These are phyloP conservation scores for Amylostereum areolatum DNA, from an alignment of 1,284 basidiomycete species.

Conservation along the genomic window DNA sequence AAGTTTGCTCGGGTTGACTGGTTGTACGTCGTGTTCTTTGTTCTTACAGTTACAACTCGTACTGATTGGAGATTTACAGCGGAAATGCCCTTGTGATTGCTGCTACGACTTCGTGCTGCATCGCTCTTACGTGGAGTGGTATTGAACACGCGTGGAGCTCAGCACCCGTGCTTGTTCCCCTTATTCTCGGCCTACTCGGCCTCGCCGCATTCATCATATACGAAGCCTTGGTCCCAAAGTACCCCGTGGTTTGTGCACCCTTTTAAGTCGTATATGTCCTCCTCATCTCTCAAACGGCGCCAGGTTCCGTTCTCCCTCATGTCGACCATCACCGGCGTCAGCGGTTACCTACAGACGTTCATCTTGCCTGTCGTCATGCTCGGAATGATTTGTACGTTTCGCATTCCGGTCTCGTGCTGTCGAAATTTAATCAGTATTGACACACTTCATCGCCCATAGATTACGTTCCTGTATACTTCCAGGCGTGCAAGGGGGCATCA, in stretches of 20 bases:
- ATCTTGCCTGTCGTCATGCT: slow-evolving; percentile 17
- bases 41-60: not conserved
- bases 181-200: slow-evolving; percentile 26
- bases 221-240: slow-evolving; percentile 14
- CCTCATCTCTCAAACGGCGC: too few species aligned
- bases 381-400: slow-evolving; percentile 18
- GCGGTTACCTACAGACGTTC: slow-evolving; percentile 21
- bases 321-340: slow-evolving; percentile 19
- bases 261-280: not conserved
- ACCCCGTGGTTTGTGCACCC: slow-evolving; percentile 18
- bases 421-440: slow-evolving; percentile 2
- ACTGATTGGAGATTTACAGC: slow-evolving; percentile 14
- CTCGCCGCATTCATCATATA: slow-evolving; percentile 18
- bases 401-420: not conserved
- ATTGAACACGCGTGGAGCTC: slow-evolving; percentile 29
- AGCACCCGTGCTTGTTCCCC: slow-evolving; percentile 26
- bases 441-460: slow-evolving; percentile 11
- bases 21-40: slow-evolving; percentile 32
- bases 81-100: slow-evolving; percentile 31
- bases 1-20: slow-evolving; percentile 32
- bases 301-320: slow-evolving; percentile 23
- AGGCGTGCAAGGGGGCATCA: slow-evolving; percentile 31
- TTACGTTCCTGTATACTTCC: slow-evolving; percentile 32
- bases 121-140: slow-evolving; percentile 34
- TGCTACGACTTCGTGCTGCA: slow-evolving; percentile 20